phyloP scores from a whole-genome alignment of 176 grass and related monocot genomes.

The Lolium perenne region DNA sequence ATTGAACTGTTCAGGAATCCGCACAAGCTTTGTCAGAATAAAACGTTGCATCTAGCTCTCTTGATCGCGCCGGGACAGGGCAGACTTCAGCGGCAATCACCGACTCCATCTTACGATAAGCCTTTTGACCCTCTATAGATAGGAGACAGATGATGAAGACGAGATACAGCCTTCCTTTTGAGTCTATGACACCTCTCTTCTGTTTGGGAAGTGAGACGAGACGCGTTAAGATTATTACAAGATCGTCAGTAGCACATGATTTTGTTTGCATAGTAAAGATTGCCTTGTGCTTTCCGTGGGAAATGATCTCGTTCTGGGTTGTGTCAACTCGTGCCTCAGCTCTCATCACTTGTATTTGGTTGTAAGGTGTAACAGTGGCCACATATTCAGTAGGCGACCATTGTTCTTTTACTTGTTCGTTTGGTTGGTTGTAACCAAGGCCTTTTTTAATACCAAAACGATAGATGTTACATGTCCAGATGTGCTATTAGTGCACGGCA shows the following conservation, averaged over 20 bases:
- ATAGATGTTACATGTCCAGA: neutral
- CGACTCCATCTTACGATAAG: neutral
- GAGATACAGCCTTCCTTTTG: neutral
- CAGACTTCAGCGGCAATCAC: neutral
- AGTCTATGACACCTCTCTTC: neutral
- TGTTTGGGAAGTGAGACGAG: slow-evolving; percentile 16
- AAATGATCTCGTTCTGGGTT: neutral
- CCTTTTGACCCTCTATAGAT: neutral
- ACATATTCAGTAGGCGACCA: neutral
- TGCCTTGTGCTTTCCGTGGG: neutral
- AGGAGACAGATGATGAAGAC: neutral
- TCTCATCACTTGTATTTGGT: neutral
- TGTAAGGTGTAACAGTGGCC: neutral
- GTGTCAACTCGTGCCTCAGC: neutral
- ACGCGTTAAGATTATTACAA: neutral
- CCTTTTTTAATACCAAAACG: neutral
- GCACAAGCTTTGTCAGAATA: slow-evolving; percentile 60
- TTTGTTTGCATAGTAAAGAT: neutral
- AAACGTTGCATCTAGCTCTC: slow-evolving; percentile 66
- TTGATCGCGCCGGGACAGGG: slow-evolving; percentile 43
- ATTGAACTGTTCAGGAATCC: slow-evolving; percentile 72
- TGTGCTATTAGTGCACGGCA: neutral
- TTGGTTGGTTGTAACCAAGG: neutral
- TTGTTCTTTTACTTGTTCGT: neutral
- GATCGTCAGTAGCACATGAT: neutral